Conservation (phyloP, 192 early-diverging fungal genomes). For the Backusella liffmaniae region DNA sequence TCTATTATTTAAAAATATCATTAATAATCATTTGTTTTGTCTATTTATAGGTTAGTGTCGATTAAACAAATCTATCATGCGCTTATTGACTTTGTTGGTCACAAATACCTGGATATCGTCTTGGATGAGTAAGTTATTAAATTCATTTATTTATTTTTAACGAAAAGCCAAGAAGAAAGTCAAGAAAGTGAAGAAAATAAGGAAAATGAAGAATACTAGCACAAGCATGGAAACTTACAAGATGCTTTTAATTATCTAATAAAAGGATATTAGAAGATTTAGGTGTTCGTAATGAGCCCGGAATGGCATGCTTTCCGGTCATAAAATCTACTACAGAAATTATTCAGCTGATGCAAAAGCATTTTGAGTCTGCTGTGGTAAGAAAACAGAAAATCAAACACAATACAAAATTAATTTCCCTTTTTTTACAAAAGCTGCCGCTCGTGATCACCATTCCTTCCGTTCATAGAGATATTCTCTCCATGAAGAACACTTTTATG, state of each 20-base stretch:
- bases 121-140: constrained; percentile 62
- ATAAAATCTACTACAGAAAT: constrained; percentile 68
- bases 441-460: constrained; percentile 65
- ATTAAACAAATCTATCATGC: constrained; percentile 68
- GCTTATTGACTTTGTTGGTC: constrained; percentile 77
- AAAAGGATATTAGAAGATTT: constrained; percentile 64
- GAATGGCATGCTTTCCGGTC: constrained; percentile 58
- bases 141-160: neutral
- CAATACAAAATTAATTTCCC: neutral
- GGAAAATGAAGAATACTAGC: neutral
- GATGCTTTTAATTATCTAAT: neutral
- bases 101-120: constrained; percentile 79
- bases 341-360: constrained; percentile 74
- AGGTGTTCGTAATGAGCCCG: constrained; percentile 64
- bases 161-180: neutral
- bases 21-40: neutral
- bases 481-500: constrained; percentile 89
- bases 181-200: neutral
- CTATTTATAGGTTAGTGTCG: constrained; percentile 55
- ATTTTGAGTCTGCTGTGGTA: constrained; percentile 78
- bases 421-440: constrained; percentile 53
- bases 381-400: constrained; percentile 20
- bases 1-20: too few relatives aligned
- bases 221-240: neutral
- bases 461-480: constrained; percentile 83